Evolutionary conservation across 2,329 filamentous ascomycete species (phyloP).

Genomic region (Ascochyta fabae): DNA sequence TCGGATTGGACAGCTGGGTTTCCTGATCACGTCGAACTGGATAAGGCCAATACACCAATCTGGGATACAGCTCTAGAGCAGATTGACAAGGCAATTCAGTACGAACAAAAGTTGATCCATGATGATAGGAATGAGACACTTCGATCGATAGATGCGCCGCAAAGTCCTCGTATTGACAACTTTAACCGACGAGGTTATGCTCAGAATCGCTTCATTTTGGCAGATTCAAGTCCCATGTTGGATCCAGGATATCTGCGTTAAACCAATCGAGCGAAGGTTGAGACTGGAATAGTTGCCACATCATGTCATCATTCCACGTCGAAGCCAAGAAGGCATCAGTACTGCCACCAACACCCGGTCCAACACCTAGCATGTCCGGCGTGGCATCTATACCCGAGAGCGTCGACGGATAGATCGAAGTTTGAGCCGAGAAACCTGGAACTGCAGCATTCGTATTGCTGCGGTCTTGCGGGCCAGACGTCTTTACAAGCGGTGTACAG

Average conservation of each 20-base stretch:
- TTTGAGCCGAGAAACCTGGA: neutral
- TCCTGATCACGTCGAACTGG: too few species aligned
- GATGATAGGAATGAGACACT: too few species aligned
- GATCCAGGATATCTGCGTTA: constrained; percentile 41
- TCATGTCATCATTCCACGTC: constrained; percentile 44
- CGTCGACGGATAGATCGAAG: neutral
- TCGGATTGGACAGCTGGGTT: too few species aligned
- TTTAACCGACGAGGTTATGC: neutral
- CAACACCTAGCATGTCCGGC: neutral
- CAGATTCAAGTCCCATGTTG: constrained; percentile 29
- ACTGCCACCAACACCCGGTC: neutral
- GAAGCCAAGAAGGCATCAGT: constrained; percentile 21
- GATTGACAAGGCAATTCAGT: too few species aligned
- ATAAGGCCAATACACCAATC: too few species aligned
- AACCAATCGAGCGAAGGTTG: constrained; percentile 47
- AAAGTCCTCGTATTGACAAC: too few species aligned
- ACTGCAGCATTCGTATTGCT: constrained; percentile 2
- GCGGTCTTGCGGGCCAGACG: neutral
- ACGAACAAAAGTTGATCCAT: too few species aligned
- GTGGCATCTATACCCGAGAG: constrained; percentile 3
- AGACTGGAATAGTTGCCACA: constrained; percentile 44
- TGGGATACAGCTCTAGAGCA: too few species aligned
- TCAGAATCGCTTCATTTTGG: constrained; percentile 15
- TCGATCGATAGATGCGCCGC: too few species aligned
- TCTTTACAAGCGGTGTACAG: constrained; percentile 38